phyloP scores from a whole-genome alignment of 2,329 filamentous ascomycete species.

The Davidsoniella eucalypti region DNA sequence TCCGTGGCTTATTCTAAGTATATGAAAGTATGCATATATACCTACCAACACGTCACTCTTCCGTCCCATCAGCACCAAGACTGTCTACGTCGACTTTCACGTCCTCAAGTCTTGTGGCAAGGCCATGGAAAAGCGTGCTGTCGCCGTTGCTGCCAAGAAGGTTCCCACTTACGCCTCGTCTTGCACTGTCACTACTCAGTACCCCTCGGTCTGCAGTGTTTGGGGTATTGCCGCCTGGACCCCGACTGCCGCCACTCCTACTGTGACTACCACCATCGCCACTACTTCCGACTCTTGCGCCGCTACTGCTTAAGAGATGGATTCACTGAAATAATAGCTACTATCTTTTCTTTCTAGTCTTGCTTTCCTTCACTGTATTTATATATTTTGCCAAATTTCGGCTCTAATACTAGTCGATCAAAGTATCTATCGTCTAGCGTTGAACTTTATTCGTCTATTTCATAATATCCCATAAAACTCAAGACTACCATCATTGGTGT shows the following conservation, averaged over 20 bases:
- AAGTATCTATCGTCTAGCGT: too few species aligned
- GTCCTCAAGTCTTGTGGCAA: conserved; percentile 20
- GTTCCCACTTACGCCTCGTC: conserved; percentile 26
- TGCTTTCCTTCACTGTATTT: too few species aligned
- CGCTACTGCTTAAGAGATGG: too few species aligned
- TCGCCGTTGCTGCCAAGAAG: conserved; percentile 17
- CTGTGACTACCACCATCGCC: conserved; percentile 26
- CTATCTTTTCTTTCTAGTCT: too few species aligned
- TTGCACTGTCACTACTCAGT: conserved; percentile 21
- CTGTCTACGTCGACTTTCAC: conserved; percentile 22
- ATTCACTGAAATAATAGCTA: too few species aligned
- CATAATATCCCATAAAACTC: too few species aligned
- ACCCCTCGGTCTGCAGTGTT: conserved; percentile 29
- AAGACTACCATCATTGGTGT: too few species aligned
- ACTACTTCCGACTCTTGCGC: conserved; percentile 14
- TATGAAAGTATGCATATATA: too few species aligned
- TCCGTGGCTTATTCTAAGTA: background rate
- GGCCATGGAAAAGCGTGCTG: conserved; percentile 17
- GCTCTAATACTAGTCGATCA: too few species aligned
- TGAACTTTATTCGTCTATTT: too few species aligned
- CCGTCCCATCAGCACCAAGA: conserved; percentile 18
- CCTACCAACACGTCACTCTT: background rate
- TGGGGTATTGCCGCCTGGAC: conserved; percentile 26
- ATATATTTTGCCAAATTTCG: too few species aligned
- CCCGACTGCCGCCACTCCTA: conserved; percentile 24